Conservation (phyloP, 768 basidiomycete species). For the Gymnopilus dilepis region DNA sequence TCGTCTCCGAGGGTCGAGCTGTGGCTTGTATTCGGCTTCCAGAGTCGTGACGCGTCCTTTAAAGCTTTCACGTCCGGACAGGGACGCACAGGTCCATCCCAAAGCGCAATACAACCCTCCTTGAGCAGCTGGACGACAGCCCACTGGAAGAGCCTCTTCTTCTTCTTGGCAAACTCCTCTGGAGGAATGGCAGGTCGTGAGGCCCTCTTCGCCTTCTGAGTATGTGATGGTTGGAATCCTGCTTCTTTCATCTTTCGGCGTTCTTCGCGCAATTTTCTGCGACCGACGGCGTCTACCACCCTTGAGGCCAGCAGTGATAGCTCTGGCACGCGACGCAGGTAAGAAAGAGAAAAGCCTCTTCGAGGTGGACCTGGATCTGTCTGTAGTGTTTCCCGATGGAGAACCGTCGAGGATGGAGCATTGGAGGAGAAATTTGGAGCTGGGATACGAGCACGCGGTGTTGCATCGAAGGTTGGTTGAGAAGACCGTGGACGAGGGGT, state of each 20-base stretch:
- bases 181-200: conserved; percentile 14
- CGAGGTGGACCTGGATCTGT: conserved; percentile 8
- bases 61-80: conserved; percentile 13
- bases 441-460: conserved; percentile 16
- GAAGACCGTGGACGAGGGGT: conserved; percentile 19
- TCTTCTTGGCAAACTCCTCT: conserved; percentile 45
- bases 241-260: conserved; percentile 46
- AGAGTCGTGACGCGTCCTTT: conserved; percentile 41
- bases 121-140: conserved; percentile 66
- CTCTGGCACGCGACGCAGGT: conserved; percentile 79
- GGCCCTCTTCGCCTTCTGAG: conserved; percentile 11
- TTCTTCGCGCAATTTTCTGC: conserved; percentile 56
- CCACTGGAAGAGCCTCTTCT: conserved; percentile 72
- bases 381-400: background rate
- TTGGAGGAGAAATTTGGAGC: conserved; percentile 4
- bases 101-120: conserved; percentile 77
- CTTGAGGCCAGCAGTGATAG: conserved; percentile 65
- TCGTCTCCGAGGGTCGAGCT: conserved; percentile 31
- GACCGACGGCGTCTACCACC: conserved; percentile 66
- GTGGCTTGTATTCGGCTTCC: conserved; percentile 47
- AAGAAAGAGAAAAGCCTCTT: conserved; percentile 71
- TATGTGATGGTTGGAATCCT: conserved; percentile 17
- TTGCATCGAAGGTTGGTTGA: conserved; percentile 16
- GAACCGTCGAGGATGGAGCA: background rate
- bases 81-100: conserved; percentile 65